phyloP scores from a whole-genome alignment of 2,329 filamentous ascomycete species.

The Fonsecaea multimorphosa region DNA sequence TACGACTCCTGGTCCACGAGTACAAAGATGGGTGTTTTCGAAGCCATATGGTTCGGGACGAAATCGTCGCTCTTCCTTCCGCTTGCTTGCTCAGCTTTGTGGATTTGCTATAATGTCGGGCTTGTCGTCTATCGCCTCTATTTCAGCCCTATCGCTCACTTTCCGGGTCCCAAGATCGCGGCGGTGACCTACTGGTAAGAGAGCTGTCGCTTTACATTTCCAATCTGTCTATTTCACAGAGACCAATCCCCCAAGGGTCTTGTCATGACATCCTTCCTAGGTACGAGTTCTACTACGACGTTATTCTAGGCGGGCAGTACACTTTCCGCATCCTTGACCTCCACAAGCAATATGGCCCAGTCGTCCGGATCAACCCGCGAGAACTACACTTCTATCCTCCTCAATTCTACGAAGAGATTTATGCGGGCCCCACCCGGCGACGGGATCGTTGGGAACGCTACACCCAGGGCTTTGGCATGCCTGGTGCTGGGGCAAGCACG shows the following conservation, averaged over 20 bases:
- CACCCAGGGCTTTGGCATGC: slow-evolving; percentile 18
- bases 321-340: slow-evolving; percentile 45
- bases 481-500: slow-evolving; percentile 38
- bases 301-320: slow-evolving; percentile 43
- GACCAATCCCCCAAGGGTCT: background rate
- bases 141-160: slow-evolving; percentile 34
- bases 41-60: background rate
- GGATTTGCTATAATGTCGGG: slow-evolving; percentile 15
- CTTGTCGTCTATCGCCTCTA: slow-evolving; percentile 36
- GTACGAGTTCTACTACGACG: slow-evolving; percentile 46
- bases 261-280: background rate
- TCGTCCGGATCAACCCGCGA: slow-evolving; percentile 40
- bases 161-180: slow-evolving; percentile 44
- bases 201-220: background rate
- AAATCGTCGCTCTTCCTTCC: slow-evolving; percentile 2
- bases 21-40: slow-evolving; percentile 9
- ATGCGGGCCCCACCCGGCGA: slow-evolving; percentile 29
- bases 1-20: background rate
- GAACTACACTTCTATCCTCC: slow-evolving; percentile 41
- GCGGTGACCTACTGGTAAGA: slow-evolving; percentile 40
- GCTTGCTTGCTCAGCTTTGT: background rate
- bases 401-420: slow-evolving; percentile 42
- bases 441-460: slow-evolving; percentile 32
- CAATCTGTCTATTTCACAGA: background rate
- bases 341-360: slow-evolving; percentile 45